Percentiles rank a stretch among this genome's conserved stretches.
Evolutionary conservation across 2,329 filamentous ascomycete species (phyloP).

Genomic region (Fusarium chlamydosporum): DNA sequence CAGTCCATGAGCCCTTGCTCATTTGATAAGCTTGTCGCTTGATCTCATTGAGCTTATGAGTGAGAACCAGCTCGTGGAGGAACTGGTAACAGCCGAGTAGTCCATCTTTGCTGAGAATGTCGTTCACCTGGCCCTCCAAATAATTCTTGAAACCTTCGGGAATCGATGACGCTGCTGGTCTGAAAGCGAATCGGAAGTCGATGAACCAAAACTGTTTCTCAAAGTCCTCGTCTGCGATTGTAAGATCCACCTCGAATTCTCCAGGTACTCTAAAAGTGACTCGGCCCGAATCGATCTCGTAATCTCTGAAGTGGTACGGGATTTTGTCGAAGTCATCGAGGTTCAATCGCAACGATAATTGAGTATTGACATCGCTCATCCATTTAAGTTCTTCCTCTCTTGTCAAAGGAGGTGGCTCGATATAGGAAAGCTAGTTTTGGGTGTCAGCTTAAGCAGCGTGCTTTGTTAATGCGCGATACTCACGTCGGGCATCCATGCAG

Average conservation of each 20-base stretch:
- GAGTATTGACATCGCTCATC: constrained; percentile 84
- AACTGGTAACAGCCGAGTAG: constrained; percentile 86
- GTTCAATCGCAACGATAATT: constrained; percentile 85
- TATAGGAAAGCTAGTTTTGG: constrained; percentile 75
- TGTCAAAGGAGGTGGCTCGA: constrained; percentile 79
- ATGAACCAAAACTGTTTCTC: constrained; percentile 93
- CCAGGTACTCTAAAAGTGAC: constrained; percentile 86
- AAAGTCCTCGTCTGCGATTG: constrained; percentile 87
- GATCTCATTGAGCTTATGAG: constrained; percentile 89
- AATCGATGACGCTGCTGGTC: constrained; percentile 73
- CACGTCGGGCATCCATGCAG: constrained; percentile 84
- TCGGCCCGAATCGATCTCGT: constrained; percentile 84
- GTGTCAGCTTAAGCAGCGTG: constrained; percentile 53
- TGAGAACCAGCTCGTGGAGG: constrained; percentile 88
- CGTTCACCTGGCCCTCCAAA: constrained; percentile 81
- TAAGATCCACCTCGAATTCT: constrained; percentile 95
- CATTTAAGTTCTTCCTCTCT: constrained; percentile 79
- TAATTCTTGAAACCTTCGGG: constrained; percentile 73
- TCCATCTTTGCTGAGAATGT: constrained; percentile 76
- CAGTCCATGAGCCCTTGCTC: constrained; percentile 79
- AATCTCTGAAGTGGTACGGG: constrained; percentile 82
- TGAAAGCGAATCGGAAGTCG: constrained; percentile 88
- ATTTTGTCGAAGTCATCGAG: constrained; percentile 83
- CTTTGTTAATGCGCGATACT: constrained; percentile 51
- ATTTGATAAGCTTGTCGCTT: constrained; percentile 82